Evolutionary conservation across 345 rosid species (phyloP), one percentile per base, ranked within the genome.

Genomic region (Geranium brycei): DNA sequence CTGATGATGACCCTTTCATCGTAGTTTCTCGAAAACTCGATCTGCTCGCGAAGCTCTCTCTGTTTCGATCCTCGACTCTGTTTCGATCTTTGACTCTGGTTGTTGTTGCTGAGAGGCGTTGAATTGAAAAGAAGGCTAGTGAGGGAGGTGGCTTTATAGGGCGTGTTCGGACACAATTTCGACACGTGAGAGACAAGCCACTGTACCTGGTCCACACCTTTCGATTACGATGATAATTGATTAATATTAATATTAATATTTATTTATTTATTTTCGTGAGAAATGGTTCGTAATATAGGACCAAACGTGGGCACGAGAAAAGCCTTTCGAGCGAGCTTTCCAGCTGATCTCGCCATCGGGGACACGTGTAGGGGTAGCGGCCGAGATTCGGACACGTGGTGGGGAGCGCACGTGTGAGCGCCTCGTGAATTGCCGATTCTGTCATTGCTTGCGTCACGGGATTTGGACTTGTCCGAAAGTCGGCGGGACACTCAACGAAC

Each of bases 1-100:
- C 88, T 23, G 60, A 72, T 38, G 28, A 23, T 23, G 28, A 23
- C 28, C 11, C 55, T 53, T 5, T 61, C 19, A 64, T 32, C 32
- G 38, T 53, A 23, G 5, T 58, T 31, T 55, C 31, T 17, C 8
- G 47, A 38, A 6, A 47, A 11, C 53, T 47, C 14, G 13, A 8
- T 47, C 53, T 47, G 53, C 10, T 7, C 11, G 41, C 14, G 53
- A 38, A 3, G 31, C 31, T 19, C 31, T 59, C 61, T 59, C 32
- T 59, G 28, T 15, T 6, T 15, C 1, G 17, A 5, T 6, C 16
- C 28, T 23, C 28, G 28, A 1, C 61, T 59, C 31, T 59, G 16
- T 59, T 59, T 47, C 53, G n/a, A 4, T 41, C 12, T 32, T 32
- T 6, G 3, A 32, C 6, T 3, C 38, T 3, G 4, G 3, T 6